Evolutionary conservation across 2,329 filamentous ascomycete genomes (phyloP).

Genomic region (Phoma sp.): DNA sequence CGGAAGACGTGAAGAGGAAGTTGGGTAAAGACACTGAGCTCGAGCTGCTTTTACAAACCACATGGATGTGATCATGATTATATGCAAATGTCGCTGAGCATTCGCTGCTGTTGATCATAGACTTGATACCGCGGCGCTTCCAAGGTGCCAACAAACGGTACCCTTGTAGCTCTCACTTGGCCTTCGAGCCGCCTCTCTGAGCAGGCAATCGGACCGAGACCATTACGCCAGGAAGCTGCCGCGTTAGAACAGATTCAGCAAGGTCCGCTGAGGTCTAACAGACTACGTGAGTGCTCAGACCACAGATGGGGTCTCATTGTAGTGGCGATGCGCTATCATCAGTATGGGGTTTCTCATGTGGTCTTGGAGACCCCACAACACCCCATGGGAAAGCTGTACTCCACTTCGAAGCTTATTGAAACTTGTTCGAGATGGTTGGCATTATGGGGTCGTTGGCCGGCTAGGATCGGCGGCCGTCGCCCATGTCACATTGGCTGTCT

Average conservation of each 20-base stretch:
- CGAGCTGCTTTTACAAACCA: slow-evolving; percentile 9
- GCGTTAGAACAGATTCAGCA: neutral
- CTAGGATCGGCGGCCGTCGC: neutral
- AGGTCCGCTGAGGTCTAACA: neutral
- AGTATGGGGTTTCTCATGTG: slow-evolving; percentile 2
- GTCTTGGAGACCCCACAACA: slow-evolving; percentile 3
- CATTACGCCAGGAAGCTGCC: neutral
- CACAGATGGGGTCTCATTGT: neutral
- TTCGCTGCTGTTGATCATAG: slow-evolving; percentile 8
- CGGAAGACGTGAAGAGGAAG: neutral
- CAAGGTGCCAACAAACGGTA: slow-evolving; percentile 18
- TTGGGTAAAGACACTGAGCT: slow-evolving; percentile 15
- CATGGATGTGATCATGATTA: slow-evolving; percentile 2
- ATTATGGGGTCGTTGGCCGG: neutral
- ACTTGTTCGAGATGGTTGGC: slow-evolving; percentile 1
- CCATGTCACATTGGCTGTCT: neutral
- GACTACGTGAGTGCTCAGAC: neutral
- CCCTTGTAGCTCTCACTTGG: slow-evolving; percentile 15
- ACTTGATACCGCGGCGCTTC: slow-evolving; percentile 2
- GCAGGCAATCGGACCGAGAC: slow-evolving; percentile 13
- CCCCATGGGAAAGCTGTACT: slow-evolving; percentile 12
- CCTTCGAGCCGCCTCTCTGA: slow-evolving; percentile 6
- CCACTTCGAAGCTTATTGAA: neutral
- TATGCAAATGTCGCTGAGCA: slow-evolving; percentile 13
- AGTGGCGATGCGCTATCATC: neutral